Evolutionary conservation across 164 flowering plant species (phyloP).

Genomic region (Akebia trifoliata): DNA sequence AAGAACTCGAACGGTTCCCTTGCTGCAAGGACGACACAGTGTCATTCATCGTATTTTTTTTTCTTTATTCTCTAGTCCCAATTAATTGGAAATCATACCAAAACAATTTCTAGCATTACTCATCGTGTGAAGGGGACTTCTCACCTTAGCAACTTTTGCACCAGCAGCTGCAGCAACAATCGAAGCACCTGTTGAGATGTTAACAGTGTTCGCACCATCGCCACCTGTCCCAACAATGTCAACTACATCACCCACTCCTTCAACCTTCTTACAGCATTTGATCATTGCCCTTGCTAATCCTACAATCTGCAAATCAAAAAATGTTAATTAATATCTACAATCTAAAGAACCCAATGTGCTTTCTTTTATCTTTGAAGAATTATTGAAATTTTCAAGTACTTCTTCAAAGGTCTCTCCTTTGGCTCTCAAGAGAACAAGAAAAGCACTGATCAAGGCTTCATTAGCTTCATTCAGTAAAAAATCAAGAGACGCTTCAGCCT

Average conservation of each 20-base stretch:
- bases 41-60: background rate
- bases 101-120: background rate
- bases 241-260: conserved; percentile 67
- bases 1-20: conserved; percentile 93
- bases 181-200: conserved; percentile 92
- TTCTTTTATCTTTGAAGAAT: too few species aligned
- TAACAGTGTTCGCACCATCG: conserved; percentile 95
- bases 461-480: conserved; percentile 57
- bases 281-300: conserved; percentile 91
- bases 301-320: conserved; percentile 47
- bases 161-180: conserved; percentile 95
- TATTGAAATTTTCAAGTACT: too few species aligned
- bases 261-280: conserved; percentile 58
- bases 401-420: conserved; percentile 95
- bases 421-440: conserved; percentile 85
- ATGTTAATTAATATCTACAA: too few species aligned
- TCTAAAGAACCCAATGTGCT: too few species aligned
- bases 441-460: conserved; percentile 83
- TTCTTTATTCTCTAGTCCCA: too few species aligned
- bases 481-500: conserved; percentile 75
- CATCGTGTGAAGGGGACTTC: background rate
- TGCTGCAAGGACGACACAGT: conserved; percentile 46
- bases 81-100: background rate
- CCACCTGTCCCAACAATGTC: conserved; percentile 99
- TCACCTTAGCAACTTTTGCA: conserved; percentile 91